These are phyloP conservation scores for Coemansia sp. DNA, from an alignment of 192 early-diverging fungal genomes.

Conservation along the genomic window DNA sequence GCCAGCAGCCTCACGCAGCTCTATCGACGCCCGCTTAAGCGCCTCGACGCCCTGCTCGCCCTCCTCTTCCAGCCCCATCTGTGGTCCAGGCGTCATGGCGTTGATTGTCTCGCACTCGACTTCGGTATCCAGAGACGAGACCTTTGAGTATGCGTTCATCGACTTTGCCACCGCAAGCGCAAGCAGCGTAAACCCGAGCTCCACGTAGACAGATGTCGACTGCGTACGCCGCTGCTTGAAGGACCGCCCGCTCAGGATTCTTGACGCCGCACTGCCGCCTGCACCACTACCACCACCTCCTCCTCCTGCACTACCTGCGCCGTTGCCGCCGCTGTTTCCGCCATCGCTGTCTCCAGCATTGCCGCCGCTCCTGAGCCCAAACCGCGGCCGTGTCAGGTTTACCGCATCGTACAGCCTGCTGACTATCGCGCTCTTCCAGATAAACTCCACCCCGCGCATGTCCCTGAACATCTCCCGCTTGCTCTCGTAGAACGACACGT, in stretches of 20 bases:
- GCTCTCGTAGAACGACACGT: conserved; percentile 34
- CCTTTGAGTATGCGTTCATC: conserved; percentile 50
- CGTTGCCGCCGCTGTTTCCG: conserved; percentile 15
- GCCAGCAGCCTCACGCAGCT: conserved; percentile 50
- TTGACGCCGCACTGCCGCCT: conserved; percentile 14
- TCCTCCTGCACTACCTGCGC: too few relatives aligned
- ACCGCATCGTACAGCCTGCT: conserved; percentile 33
- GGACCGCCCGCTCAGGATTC: conserved; percentile 24
- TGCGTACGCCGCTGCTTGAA: conserved; percentile 46
- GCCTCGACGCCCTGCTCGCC: conserved; percentile 41
- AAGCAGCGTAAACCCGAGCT: conserved; percentile 47
- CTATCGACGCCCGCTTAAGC: conserved; percentile 46
- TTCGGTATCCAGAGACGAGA: conserved; percentile 48
- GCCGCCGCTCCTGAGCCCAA: conserved; percentile 16
- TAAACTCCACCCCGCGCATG: conserved; percentile 40
- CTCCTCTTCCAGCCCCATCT: conserved; percentile 27
- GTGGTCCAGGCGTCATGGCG: conserved; percentile 39
- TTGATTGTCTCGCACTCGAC: conserved; percentile 50
- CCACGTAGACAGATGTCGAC: conserved; percentile 46
- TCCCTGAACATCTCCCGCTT: conserved; percentile 37
- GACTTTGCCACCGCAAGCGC: conserved; percentile 49
- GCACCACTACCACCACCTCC: too few relatives aligned
- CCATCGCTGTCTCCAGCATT: conserved; percentile 24
- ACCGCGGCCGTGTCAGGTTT: conserved; percentile 20
- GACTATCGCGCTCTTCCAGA: conserved; percentile 53